phyloP scores from a whole-genome alignment of 1,284 basidiomycete genomes.

The Moesziomyces parantarcticus region DNA sequence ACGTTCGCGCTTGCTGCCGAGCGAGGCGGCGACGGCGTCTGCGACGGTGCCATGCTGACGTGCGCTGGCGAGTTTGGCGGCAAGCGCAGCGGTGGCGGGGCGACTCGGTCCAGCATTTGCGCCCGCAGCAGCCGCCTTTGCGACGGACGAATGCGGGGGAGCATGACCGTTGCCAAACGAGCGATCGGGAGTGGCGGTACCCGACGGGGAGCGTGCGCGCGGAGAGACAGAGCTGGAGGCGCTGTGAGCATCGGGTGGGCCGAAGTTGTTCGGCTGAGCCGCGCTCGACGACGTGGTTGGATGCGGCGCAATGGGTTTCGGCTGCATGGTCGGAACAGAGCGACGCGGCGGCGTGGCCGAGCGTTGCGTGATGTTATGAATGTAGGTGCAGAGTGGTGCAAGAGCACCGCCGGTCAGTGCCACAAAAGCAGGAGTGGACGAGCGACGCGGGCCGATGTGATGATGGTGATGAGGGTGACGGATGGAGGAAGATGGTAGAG shows the following conservation, averaged over 20 bases:
- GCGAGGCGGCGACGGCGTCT: conserved; percentile 57
- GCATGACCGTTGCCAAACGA: conserved; percentile 17
- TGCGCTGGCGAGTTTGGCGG: conserved; percentile 27
- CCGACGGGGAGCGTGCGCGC: conserved; percentile 29
- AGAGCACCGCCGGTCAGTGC: not conserved
- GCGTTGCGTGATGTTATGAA: not conserved
- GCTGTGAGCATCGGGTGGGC: conserved; percentile 20
- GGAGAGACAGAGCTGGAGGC: conserved; percentile 39
- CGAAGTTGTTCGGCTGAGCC: conserved; percentile 13
- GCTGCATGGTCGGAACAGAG: conserved; percentile 20
- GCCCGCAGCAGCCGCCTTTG: conserved; percentile 31
- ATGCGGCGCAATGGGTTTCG: conserved; percentile 37
- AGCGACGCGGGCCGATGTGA: not conserved
- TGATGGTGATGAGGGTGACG: not conserved
- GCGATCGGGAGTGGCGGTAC: conserved; percentile 41
- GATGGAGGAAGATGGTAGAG: not conserved
- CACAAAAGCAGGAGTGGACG: not conserved
- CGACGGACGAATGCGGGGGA: conserved; percentile 12
- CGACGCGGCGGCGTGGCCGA: not conserved
- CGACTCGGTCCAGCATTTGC: conserved; percentile 33
- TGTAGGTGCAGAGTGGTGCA: not conserved
- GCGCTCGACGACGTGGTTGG: conserved; percentile 12
- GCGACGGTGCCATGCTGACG: conserved; percentile 50
- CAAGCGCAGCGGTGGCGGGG: conserved; percentile 31
- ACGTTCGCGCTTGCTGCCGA: conserved; percentile 54